Evolutionary conservation across 2,329 filamentous ascomycete genomes (phyloP), one percentile per base, ranked within the genome.

Genomic region (Hansfordia pulvinata): DNA sequence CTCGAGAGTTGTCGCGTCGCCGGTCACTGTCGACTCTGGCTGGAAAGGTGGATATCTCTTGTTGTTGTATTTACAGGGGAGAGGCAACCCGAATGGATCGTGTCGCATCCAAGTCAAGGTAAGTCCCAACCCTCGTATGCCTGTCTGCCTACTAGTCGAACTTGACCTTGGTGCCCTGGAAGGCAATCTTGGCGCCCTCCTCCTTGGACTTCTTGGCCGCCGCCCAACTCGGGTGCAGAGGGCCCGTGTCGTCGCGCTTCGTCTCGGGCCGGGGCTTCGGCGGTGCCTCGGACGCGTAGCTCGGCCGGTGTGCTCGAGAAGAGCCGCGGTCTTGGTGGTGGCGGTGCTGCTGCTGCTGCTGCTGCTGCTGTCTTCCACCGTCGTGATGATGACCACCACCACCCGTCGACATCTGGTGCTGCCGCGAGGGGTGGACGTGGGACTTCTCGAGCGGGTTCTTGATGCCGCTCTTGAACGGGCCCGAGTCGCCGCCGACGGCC

Each of bases 161-260:
- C 12, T 56, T 58, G 29, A 75, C 64, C 49, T 74, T 74, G 34
- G 58, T 63, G 26, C 69, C 69, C 29, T 60, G 42, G 44, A 72
- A 75, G 13, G 54, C 50, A 13, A 58, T 60, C 23, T 58, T 60
- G 40, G 63, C 58, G 35, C 63, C 54, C 33, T 54, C 53, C 38
- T 72, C 67, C 48, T 76, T 74, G 2, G 64, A 64, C 49, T 67
- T 67, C 50, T 70, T 72, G 35, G 60, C 67, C 30, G 72, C 72
- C 36, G 65, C 65, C 73, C 73, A 78, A 41, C 67, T 73, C 2
- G 71, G 66, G 54, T 80, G 75, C 38, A 79, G 45, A 4, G 61
- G 37, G 0, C 68, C 65, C 6, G 44, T 42, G 40, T 66, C 59
- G 23, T 68, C 62, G 30, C 61, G 56, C 39, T 53, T 62, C 30